Base-by-base conservation (phyloP, 2,329 filamentous ascomycete species). In the Fusarium albosuccineum region DNA sequence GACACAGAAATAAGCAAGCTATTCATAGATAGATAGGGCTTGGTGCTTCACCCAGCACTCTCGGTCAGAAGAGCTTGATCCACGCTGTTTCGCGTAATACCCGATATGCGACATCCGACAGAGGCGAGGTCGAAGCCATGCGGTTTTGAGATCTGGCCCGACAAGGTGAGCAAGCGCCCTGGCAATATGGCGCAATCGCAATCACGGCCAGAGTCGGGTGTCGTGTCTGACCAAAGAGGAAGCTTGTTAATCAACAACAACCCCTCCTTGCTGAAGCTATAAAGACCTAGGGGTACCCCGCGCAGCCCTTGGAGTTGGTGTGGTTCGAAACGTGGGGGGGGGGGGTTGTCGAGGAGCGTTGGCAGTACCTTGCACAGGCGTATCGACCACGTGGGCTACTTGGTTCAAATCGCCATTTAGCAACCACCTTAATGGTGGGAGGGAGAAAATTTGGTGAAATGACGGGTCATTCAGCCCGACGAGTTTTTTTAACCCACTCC, bases 251-350 rank as follows among this genome's bases (percentile, higher is more conserved):
- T 65, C 40, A 64, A 39, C 39, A 30, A 40, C 34, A 40, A 66
- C 49, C 49, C 49, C 49, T 65, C 53, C 39, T 42, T 50, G 33
- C 44, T 64, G 42, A 65, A 67, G 51, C 42, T 64, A 62, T 55
- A 26, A 57, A 53, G 53, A 34, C 34, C 10, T 22, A 16, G 49
- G 13, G 45, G 45, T 42, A 56, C 66, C 49, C 66, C 54, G 49
- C 54, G 49, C 66, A 54, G 33, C 57, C 42, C 50, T 14, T 44
- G 39, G 41, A 40, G 52, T 27, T 44, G 49, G 57, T 66, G 66
- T 68, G 65, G 44, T 36, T 59, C 45, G 36, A 17, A 63, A 53
- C 66, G 65, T 66, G 65, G 66, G 64, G 55, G 49, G 51, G 4
- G 22, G 22, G 22, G 22, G 22, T 54, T 65, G 64, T 52, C 49